A percentile compares a stretch with the other conserved stretches of the same genome.
Evolutionary conservation across 768 basidiomycete genomes (phyloP).

Genomic region (Solioccasus polychromus): DNA sequence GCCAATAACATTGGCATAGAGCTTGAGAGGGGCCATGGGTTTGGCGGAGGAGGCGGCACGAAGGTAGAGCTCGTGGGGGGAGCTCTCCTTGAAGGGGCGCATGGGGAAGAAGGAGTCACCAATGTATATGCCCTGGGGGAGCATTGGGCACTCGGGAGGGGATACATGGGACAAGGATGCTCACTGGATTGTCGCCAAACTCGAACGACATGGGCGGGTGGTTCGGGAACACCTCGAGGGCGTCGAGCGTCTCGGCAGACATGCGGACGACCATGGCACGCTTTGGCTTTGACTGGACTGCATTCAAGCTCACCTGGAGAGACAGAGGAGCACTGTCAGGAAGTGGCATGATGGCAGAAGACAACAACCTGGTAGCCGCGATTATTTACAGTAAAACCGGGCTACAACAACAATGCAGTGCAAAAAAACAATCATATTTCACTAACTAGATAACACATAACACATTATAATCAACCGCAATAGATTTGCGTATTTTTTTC

Average conservation of each 20-base stretch:
- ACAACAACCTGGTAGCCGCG: not conserved
- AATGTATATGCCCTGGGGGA: constrained; percentile 58
- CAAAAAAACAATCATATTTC: no score
- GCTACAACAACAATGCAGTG: no score
- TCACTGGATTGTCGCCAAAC: constrained; percentile 59
- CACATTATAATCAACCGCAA: not conserved
- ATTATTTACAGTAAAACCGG: not conserved
- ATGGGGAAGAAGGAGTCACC: constrained; percentile 64
- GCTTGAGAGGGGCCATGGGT: constrained; percentile 64
- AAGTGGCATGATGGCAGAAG: constrained; percentile 56
- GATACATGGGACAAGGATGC: constrained; percentile 21
- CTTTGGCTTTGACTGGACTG: constrained; percentile 59
- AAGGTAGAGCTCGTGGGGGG: constrained; percentile 71
- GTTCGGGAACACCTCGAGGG: constrained; percentile 49
- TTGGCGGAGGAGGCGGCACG: constrained; percentile 56
- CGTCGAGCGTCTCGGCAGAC: constrained; percentile 69
- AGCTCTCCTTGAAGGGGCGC: constrained; percentile 48
- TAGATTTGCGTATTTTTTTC: constrained; percentile 33
- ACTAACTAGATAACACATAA: no score
- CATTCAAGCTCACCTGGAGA: constrained; percentile 54
- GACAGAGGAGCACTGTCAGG: constrained; percentile 52
- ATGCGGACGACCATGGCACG: constrained; percentile 74
- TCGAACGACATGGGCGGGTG: constrained; percentile 53
- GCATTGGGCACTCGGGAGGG: not conserved
- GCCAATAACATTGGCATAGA: constrained; percentile 71